These are phyloP conservation scores for Cercospora brassicicola DNA, from an alignment of 2,329 filamentous ascomycete species.

Conservation along the genomic window DNA sequence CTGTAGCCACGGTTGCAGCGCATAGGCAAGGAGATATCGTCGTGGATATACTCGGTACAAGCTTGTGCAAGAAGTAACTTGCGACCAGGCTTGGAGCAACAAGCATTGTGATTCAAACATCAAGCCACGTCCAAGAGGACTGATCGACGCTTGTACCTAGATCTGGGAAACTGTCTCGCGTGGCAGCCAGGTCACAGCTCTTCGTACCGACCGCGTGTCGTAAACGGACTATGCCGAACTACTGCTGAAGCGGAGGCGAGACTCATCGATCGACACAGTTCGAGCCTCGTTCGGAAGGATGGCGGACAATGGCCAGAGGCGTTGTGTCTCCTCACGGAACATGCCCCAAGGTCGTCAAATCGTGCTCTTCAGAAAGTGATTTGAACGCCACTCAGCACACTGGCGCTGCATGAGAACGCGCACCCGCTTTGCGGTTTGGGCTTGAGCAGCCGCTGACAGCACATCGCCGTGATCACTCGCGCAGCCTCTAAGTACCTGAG, in stretches of 20 bases:
- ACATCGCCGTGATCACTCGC: neutral
- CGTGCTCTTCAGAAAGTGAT: neutral
- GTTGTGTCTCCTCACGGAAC: neutral
- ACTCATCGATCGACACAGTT: neutral
- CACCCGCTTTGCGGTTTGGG: neutral
- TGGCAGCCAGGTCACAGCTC: neutral
- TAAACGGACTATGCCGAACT: neutral
- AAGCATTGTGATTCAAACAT: neutral
- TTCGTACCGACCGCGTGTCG: neutral
- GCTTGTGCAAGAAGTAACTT: neutral
- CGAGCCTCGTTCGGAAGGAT: neutral
- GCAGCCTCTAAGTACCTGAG: neutral
- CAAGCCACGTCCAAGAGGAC: neutral
- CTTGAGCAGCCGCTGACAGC: neutral
- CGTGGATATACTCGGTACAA: neutral
- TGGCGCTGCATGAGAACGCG: neutral
- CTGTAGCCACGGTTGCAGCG: neutral
- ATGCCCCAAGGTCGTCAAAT: neutral
- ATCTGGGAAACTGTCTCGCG: neutral
- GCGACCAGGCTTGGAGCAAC: neutral
- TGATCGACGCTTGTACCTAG: neutral
- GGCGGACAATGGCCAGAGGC: neutral
- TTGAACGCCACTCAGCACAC: neutral
- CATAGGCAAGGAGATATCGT: neutral
- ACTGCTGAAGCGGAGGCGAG: neutral